These are phyloP conservation scores for Kappamyces sp. DNA, from an alignment of 192 early-diverging fungal genomes.

Conservation along the genomic window DNA sequence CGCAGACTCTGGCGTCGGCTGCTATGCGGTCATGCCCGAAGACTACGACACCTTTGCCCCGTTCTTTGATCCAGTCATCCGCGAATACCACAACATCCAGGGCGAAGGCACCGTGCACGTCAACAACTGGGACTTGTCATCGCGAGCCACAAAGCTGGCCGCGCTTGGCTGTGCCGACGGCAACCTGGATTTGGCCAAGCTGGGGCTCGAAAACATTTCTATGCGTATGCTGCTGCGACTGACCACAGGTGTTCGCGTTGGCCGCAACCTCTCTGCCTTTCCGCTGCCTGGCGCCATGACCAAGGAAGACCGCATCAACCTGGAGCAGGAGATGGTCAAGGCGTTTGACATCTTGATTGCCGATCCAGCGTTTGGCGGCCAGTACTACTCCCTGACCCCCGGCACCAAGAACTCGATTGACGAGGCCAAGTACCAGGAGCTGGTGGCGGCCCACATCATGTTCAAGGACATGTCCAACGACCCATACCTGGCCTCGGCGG, in stretches of 20 bases:
- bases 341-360: constrained; percentile 8
- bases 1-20: constrained; percentile 6
- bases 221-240: not conserved
- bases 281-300: constrained; percentile 15
- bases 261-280: constrained; percentile 8
- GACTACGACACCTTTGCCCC: constrained; percentile 11
- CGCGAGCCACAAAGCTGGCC: not conserved
- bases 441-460: constrained; percentile 13
- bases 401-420: not conserved
- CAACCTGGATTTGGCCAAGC: constrained; percentile 11
- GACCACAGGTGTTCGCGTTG: not conserved
- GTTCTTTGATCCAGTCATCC: constrained; percentile 10
- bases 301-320: constrained; percentile 14
- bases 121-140: constrained; percentile 7
- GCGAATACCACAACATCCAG: constrained; percentile 14
- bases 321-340: constrained; percentile 6
- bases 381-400: constrained; percentile 14
- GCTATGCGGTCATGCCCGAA: constrained; percentile 10
- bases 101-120: not conserved
- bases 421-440: constrained; percentile 12
- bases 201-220: constrained; percentile 7
- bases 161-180: constrained; percentile 6
- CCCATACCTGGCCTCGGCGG: constrained; percentile 3
- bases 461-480: constrained; percentile 18
- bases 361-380: constrained; percentile 9